phyloP scores from a whole-genome alignment of 164 flowering plant species.

The Malania oleifera region DNA sequence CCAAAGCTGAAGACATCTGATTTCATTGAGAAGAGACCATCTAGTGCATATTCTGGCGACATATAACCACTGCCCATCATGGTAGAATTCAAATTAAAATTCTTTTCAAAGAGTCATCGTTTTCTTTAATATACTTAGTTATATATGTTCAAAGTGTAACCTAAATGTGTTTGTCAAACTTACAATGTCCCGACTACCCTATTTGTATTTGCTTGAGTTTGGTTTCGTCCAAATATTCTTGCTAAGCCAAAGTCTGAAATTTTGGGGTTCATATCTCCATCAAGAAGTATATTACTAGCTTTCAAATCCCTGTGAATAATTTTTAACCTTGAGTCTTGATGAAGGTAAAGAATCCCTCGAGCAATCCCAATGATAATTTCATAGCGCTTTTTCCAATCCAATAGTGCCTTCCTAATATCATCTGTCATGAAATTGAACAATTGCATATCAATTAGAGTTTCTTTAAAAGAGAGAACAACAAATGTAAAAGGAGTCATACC shows the following conservation, averaged over 20 bases:
- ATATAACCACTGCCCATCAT: constrained; percentile 28
- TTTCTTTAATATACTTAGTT: neutral
- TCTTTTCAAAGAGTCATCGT: neutral
- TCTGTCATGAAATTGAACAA: constrained; percentile 8
- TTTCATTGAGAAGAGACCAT: constrained; percentile 26
- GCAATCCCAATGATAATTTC: constrained; percentile 36
- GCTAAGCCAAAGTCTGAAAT: constrained; percentile 43
- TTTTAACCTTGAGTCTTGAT: constrained; percentile 36
- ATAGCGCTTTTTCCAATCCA: constrained; percentile 33
- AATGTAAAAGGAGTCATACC: constrained; percentile 16
- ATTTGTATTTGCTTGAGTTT: constrained; percentile 21
- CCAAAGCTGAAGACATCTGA: constrained; percentile 42
- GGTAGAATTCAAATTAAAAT: neutral
- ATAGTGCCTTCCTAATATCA: constrained; percentile 1
- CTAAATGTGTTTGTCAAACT: neutral
- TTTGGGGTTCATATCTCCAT: constrained; percentile 30
- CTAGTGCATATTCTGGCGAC: constrained; percentile 32
- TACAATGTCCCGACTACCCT: constrained; percentile 34
- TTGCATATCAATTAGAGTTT: too few species aligned
- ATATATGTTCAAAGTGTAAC: too few species aligned
- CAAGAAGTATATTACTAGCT: constrained; percentile 35
- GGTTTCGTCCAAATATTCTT: constrained; percentile 25
- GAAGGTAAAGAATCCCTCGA: constrained; percentile 41
- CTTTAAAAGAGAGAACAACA: too few species aligned
- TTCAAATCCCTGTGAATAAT: constrained; percentile 34